Evolutionary conservation across 1,139 yeast species (phyloP).

Genomic region (Pneumocystis canis): DNA sequence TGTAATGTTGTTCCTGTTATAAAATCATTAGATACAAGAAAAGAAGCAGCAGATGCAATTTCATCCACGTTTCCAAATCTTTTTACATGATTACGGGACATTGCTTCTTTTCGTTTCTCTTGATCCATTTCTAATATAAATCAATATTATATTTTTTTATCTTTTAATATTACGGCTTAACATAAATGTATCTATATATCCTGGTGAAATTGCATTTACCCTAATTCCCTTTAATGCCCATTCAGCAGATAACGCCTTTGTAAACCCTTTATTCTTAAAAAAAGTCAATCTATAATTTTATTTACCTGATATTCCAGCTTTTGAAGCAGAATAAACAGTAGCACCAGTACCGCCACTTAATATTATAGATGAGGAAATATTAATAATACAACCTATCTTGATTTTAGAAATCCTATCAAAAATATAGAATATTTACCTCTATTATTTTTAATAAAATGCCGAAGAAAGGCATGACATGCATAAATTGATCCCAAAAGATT

Average conservation of each 20-base stretch:
- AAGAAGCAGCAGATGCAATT: conserved; percentile 26
- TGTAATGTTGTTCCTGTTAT: conserved; percentile 24
- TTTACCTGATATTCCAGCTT: conserved; percentile 42
- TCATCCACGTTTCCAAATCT: conserved; percentile 21
- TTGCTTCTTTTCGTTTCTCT: conserved; percentile 14
- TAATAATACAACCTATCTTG: conserved; percentile 34
- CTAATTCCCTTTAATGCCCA: conserved; percentile 36
- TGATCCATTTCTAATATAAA: conserved; percentile 13
- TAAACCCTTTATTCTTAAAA: conserved; percentile 38
- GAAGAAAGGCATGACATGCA: conserved; percentile 33
- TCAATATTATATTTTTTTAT: not conserved
- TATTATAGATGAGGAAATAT: conserved; percentile 62
- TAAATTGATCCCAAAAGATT: conserved; percentile 57
- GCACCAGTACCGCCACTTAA: conserved; percentile 41
- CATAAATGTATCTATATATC: conserved; percentile 71
- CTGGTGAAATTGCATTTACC: conserved; percentile 59
- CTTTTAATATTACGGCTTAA: conserved; percentile 22
- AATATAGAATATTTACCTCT: not conserved
- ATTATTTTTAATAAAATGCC: conserved; percentile 4
- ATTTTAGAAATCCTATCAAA: conserved; percentile 35
- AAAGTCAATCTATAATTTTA: not conserved
- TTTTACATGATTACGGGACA: conserved; percentile 16
- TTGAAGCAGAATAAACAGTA: conserved; percentile 62
- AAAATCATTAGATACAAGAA: conserved; percentile 19
- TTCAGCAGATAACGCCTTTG: conserved; percentile 50